Base-by-base conservation (phyloP, 2,329 filamentous ascomycete genomes). In the Fusarium acutatum region DNA sequence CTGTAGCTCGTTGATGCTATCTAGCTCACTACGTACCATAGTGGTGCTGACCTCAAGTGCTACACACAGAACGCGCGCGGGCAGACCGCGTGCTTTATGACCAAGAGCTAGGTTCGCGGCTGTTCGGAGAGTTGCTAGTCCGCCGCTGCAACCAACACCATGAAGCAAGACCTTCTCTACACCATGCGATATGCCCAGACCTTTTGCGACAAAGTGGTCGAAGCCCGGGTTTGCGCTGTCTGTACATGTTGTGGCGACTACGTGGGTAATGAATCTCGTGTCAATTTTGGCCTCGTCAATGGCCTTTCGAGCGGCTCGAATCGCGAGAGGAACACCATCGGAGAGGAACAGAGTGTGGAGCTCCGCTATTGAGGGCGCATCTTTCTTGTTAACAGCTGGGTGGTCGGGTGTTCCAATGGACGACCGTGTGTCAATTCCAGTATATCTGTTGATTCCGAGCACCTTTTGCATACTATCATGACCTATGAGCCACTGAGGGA, bases 161-260 rank as follows among this genome's bases (percentile, higher is more conserved):
- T 92, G 90, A 22, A 93, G 83, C 8, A 93, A 83, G 11, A 91
- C 88, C 76, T 90, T 92, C 75, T 93, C 90, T 6, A 91, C 86
- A n/a, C 82, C 82, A 38, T 86, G 83, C n/a, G 83, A 83, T 35
- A 92, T 83, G 1, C 89, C 89, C 6, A 93, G 81, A 9, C 84
- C 82, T 76, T 88, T 89, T 59, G 87, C 87, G 30, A 93, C 88
- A 70, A 85, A 91, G 79, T 92, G 89, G 73, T 93, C 91, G 77
- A 90, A 93, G 4, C 91, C 91, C 0, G 91, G 91, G 78, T 92
- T 93, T 22, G 90, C 90, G 71, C 89, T 91, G 78, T 93, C 89
- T 14, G 91, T 93, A 78, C 91, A 93, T 10, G 90, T 92, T 1
- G 90, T 91, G 30, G 90, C 88, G 14, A 93, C 90, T 44, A 92